Base-by-base conservation (phyloP, 352 stramenopile species). In the Globisporangium takayamanum region DNA sequence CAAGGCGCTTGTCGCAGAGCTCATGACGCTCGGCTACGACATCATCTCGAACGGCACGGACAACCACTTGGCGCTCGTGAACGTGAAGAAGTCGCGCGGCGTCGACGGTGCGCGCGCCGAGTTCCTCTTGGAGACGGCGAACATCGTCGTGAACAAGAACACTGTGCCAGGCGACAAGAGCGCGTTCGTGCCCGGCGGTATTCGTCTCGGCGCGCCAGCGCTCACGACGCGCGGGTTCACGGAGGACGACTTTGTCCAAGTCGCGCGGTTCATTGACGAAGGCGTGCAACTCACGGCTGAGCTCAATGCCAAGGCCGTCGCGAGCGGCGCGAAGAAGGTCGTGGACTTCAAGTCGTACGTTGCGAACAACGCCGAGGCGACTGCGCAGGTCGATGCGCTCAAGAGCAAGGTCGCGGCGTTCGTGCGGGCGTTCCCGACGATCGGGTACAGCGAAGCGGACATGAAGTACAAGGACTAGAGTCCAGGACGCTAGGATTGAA, bases 111-210 rank as follows among this genome's bases (percentile, higher is more conserved):
- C 96, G 14, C 89, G 96, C 51, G 94, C 98, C 8, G 97, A 99
- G 78, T 88, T 94, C 28, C 80, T 99, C 46, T 69, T 99, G 7
- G 97, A 99, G 69, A 80, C 98, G 62, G 89, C 87, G 57, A 95
- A 98, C 77, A 98, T 99, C 67, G 94, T 98, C 22, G 95, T 96
- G 52, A 99, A 99, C 85, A 99, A 99, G 78, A 99, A 99, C 80
- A 98, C 95, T 16, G 84, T 99, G 44, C 96, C 96, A 2, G 94
- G 96, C 36, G 97, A 99, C 82, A 99, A 90, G 66, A 98, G 90
- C 48, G 97, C 97, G 11, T 86, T 99, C 6, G 97, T 96, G 57
- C 97, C 97, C 14, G 94, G 96, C 53, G 97, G 97, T 4, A 98
- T 99, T 64, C 95, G 97, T 58, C 95, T 99, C 50, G 97, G 97